Evolutionary conservation across 352 stramenopile species (phyloP).

Genomic region (Pythium dissimile): DNA sequence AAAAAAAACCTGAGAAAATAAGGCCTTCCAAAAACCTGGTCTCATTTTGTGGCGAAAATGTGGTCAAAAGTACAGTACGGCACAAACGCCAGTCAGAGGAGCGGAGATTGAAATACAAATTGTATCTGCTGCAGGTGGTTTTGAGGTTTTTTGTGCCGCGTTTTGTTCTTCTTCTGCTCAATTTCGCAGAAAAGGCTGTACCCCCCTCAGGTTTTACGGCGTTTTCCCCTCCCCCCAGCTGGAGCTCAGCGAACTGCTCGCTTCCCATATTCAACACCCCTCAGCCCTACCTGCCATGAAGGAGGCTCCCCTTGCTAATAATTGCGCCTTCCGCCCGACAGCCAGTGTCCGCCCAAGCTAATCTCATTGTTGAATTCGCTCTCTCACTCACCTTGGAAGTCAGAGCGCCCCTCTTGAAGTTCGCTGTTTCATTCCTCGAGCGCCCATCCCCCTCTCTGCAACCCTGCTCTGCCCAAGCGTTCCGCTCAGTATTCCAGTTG

Average conservation of each 20-base stretch:
- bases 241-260: too few species aligned
- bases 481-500: constrained; percentile 10
- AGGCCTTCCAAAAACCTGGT: neutral
- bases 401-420: constrained; percentile 17
- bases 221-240: neutral
- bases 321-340: too few species aligned
- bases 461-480: neutral
- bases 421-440: neutral
- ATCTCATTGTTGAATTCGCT: constrained; percentile 30
- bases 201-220: constrained; percentile 2
- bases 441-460: neutral
- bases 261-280: constrained; percentile 21
- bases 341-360: neutral
- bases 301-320: too few species aligned
- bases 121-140: constrained; percentile 1
- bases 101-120: constrained; percentile 12
- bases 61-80: constrained; percentile 3
- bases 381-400: neutral
- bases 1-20: constrained; percentile 7
- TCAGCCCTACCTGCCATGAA: neutral
- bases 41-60: neutral
- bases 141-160: constrained; percentile 5
- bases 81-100: constrained; percentile 5
- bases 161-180: constrained; percentile 1
- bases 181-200: constrained; percentile 8